Evolutionary conservation across 1,284 basidiomycete genomes (phyloP).

Genomic region (Cryptococcus sp.): DNA sequence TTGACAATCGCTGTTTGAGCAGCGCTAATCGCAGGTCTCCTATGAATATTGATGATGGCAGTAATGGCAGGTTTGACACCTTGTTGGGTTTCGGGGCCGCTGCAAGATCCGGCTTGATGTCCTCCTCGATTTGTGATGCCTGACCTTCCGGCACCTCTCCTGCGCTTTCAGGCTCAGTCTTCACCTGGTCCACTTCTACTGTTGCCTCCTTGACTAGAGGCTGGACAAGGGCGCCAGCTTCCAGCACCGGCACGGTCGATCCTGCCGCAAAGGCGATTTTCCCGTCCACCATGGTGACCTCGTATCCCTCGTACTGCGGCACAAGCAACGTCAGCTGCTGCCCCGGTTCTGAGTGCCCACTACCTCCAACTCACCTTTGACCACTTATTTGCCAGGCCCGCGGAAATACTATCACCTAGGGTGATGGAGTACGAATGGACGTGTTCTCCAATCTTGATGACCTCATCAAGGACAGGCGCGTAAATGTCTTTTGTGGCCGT

Average conservation of each 20-base stretch:
- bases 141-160: slow-evolving; percentile 1
- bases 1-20: slow-evolving; percentile 73
- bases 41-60: slow-evolving; percentile 85
- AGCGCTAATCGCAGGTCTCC: slow-evolving; percentile 88
- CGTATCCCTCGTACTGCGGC: slow-evolving; percentile 89
- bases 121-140: slow-evolving; percentile 17
- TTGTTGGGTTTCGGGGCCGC: slow-evolving; percentile 24
- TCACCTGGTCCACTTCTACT: slow-evolving; percentile 15
- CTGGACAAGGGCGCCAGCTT: slow-evolving; percentile 62
- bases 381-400: slow-evolving; percentile 68
- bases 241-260: slow-evolving; percentile 63
- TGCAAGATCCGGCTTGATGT: slow-evolving; percentile 55
- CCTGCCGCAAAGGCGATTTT: slow-evolving; percentile 77
- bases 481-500: slow-evolving; percentile 89
- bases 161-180: slow-evolving; percentile 9
- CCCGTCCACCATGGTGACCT: slow-evolving; percentile 87
- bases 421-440: slow-evolving; percentile 93
- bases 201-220: slow-evolving; percentile 49
- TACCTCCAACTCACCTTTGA: slow-evolving; percentile 65
- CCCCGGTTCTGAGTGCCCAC: too few species aligned
- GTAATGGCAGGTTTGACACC: slow-evolving; percentile 64
- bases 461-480: slow-evolving; percentile 71
- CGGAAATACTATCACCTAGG: slow-evolving; percentile 83
- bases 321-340: too few species aligned
- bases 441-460: slow-evolving; percentile 88